A percentile compares a stretch with the other conserved stretches of the same genome.
Conservation (phyloP, 208 protist species). For the Leishmania tropica region DNA sequence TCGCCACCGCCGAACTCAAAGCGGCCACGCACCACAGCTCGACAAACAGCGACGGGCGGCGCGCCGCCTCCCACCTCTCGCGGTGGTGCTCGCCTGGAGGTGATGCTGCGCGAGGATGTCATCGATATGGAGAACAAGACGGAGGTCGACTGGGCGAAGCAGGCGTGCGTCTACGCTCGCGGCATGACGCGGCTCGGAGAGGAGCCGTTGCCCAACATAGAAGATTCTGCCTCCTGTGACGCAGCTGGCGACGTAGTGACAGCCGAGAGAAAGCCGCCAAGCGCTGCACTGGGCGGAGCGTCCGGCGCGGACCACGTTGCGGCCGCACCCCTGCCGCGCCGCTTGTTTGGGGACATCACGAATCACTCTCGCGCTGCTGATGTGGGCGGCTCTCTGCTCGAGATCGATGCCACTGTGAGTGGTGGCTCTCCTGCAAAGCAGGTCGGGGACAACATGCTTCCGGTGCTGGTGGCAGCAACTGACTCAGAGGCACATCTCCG, state of each 20-base stretch:
- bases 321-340: background rate
- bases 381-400: slow-evolving; percentile 12
- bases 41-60: background rate
- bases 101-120: slow-evolving; percentile 21
- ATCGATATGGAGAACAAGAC: slow-evolving; percentile 24
- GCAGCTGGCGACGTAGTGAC: background rate
- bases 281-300: background rate
- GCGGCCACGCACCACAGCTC: background rate
- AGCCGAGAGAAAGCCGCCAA: background rate
- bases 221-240: background rate
- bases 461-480: background rate
- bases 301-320: background rate
- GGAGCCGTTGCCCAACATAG: background rate
- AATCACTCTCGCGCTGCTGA: background rate
- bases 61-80: background rate
- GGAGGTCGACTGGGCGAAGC: slow-evolving; percentile 28
- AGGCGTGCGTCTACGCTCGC: slow-evolving; percentile 28
- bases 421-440: background rate
- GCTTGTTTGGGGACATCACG: slow-evolving; percentile 19
- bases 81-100: slow-evolving; percentile 1
- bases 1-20: background rate
- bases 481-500: slow-evolving; percentile 21
- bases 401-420: slow-evolving; percentile 1
- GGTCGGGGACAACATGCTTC: background rate
- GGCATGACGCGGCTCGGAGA: background rate